phyloP scores from a whole-genome alignment of 441 rosid species.

The Gossypium schwendimanii region DNA sequence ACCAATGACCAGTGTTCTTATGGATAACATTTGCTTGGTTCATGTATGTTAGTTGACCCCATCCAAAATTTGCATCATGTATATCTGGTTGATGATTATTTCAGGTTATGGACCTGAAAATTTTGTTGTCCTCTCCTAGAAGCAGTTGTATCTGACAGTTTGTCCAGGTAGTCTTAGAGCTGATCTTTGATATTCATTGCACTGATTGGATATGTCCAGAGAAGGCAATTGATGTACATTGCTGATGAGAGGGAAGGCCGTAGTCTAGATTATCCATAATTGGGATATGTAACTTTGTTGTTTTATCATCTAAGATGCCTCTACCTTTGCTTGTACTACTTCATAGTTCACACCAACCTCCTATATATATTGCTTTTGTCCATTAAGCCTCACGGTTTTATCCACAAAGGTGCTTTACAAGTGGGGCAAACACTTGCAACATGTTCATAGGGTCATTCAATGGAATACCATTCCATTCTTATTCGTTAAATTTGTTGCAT shows the following conservation, averaged over 20 bases:
- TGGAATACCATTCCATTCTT: too few relatives aligned
- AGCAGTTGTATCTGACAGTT: neutral
- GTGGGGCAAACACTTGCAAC: too few relatives aligned
- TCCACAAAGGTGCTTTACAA: too few relatives aligned
- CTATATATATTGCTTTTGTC: too few relatives aligned
- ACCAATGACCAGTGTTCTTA: neutral
- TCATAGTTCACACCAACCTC: slow-evolving; percentile 7
- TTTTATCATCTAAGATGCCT: slow-evolving; percentile 8
- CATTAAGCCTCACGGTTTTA: too few relatives aligned
- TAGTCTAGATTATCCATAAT: slow-evolving; percentile 6
- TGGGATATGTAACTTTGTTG: neutral
- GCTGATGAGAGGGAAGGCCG: slow-evolving; percentile 9
- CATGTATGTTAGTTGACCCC: neutral
- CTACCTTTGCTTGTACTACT: slow-evolving; percentile 13
- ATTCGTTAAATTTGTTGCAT: too few relatives aligned
- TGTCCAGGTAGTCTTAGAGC: slow-evolving; percentile 10
- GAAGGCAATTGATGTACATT: neutral
- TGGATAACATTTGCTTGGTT: neutral
- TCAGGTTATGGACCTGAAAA: neutral
- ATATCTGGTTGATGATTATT: neutral
- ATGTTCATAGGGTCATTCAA: too few relatives aligned
- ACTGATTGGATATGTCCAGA: slow-evolving; percentile 15
- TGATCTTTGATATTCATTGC: slow-evolving; percentile 27
- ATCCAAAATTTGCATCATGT: neutral
- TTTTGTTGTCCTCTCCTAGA: too few relatives aligned